A percentile compares a stretch with the other conserved stretches of the same genome.
phyloP scores from a whole-genome alignment of 495 filamentous ascomycete species.

The Daldinia caldariorum region DNA sequence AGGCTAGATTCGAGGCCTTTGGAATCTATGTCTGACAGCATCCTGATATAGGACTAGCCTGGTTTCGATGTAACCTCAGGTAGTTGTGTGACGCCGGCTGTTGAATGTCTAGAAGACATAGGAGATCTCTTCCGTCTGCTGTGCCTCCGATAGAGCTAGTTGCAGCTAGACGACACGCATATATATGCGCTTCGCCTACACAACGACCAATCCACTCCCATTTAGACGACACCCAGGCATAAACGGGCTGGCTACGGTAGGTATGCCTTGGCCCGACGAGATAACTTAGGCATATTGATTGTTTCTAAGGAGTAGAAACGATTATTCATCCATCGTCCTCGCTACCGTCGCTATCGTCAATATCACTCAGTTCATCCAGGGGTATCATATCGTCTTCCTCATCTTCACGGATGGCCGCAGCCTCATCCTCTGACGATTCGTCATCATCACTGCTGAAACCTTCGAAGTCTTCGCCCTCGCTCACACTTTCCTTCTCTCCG shows the following conservation, averaged over 20 bases:
- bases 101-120: neutral
- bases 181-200: neutral
- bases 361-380: conserved; percentile 61
- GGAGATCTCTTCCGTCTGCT: neutral
- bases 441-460: conserved; percentile 60
- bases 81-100: neutral
- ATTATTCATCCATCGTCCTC: conserved; percentile 46
- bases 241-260: neutral
- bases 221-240: neutral
- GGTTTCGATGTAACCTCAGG: neutral
- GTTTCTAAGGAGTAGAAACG: conserved; percentile 11
- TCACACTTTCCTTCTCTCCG: conserved; percentile 32
- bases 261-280: neutral
- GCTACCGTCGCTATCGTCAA: conserved; percentile 55
- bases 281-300: neutral
- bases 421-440: conserved; percentile 49
- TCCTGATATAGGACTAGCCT: neutral
- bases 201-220: neutral
- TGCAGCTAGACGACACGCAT: neutral
- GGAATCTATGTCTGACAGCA: neutral
- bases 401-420: conserved; percentile 50
- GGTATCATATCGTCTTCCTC: conserved; percentile 63
- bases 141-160: neutral
- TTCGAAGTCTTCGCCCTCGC: conserved; percentile 57
- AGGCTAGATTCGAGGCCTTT: neutral